A percentile compares a stretch with the other conserved stretches of the same genome.
These are phyloP conservation scores for Coemansia sp. DNA, from an alignment of 192 early-diverging fungal species.

Conservation along the genomic window DNA sequence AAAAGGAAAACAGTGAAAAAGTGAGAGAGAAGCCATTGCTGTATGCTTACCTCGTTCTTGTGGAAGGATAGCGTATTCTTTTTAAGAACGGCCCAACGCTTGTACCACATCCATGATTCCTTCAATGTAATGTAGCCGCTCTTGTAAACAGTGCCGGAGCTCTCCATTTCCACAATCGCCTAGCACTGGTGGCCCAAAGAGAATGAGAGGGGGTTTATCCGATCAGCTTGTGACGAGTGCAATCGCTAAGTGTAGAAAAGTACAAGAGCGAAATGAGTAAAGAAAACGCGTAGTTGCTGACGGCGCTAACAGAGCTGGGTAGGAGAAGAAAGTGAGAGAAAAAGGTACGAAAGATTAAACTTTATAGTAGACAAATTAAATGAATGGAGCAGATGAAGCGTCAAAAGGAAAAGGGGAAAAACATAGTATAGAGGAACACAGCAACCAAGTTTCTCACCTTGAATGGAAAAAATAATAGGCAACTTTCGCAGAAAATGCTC, in stretches of 20 bases:
- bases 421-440: constrained; percentile 8
- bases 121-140: constrained; percentile 59
- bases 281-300: neutral
- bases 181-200: neutral
- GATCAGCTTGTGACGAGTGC: neutral
- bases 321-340: neutral
- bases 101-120: constrained; percentile 97
- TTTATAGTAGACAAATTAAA: constrained; percentile 3
- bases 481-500: neutral
- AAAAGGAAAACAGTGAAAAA: neutral
- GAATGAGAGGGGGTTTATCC: constrained; percentile 1
- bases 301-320: neutral
- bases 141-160: constrained; percentile 39
- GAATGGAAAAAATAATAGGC: neutral
- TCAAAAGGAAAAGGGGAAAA: constrained; percentile 15
- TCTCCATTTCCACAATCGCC: constrained; percentile 38
- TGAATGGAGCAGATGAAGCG: constrained; percentile 2
- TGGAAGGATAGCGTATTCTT: constrained; percentile 91
- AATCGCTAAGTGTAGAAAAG: constrained; percentile 8
- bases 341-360: constrained; percentile 12
- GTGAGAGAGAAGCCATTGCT: neutral
- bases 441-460: neutral
- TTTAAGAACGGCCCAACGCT: constrained; percentile 85
- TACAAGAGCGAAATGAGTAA: constrained; percentile 1
- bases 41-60: constrained; percentile 79